Base-by-base conservation (phyloP, 2,329 filamentous ascomycete species). In the Trichoderma sp. region DNA sequence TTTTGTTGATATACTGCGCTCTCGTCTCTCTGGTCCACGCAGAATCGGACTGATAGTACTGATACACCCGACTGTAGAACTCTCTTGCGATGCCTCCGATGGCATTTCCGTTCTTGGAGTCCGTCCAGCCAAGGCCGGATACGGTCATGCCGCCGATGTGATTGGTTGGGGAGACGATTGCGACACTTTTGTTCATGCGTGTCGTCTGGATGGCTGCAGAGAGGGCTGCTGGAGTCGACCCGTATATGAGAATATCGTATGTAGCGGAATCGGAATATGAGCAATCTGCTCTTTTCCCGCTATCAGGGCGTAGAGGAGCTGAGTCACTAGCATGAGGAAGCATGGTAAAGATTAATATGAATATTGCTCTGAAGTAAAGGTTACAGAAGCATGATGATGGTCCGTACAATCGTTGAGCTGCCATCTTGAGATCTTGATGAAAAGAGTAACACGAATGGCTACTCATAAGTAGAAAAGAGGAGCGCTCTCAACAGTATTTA, bases 81-180 rank as follows among this genome's bases (percentile, higher is more conserved):
- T 59, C 50, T 39, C 61, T 54, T 5, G 61, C 52, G 21, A 64
- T 64, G 19, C 64, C 64, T 10, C 48, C 64, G 9, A 66, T 64
- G 7, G 61, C 30, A 15, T 64, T 58, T 15, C 61, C 61, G 41
- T 64, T 57, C 24, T 64, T 64, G 7, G 61, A 66, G 19, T 24
- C 70, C 68, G 34, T 72, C 68, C 26, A 70, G 64, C 55, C 67
- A 66, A 50, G 71, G 57, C 19, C 71, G 48, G 51, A 69, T 45
- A 50, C 59, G 34, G 54, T 57, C 43, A 64, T 54, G 5, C 61
- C 61, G 5, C 61, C 61, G n/a, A 69, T 67, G 55, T 68, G 68
- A 14, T 51, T 63, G 17, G 65, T n/a, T 21, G 67, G 66, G 5
- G 58, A 64, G 3, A 68, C 59, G 14, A 69, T 55, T 12, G 66